phyloP scores from a whole-genome alignment of 225 moss, liverwort and hornwort species.

The Climacium dendroides region DNA sequence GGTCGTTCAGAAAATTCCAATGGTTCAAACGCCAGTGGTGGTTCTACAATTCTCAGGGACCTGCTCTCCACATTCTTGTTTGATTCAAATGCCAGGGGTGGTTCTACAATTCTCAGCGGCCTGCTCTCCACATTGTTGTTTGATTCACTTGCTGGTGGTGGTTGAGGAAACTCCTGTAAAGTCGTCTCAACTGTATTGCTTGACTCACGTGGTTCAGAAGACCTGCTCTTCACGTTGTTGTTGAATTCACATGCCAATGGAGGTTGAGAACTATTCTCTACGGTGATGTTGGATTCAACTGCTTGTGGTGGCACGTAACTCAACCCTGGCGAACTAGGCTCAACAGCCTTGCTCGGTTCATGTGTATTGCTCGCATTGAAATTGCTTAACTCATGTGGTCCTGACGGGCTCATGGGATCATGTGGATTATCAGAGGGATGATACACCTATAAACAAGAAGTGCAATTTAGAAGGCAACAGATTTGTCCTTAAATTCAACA shows the following conservation, averaged over 20 bases:
- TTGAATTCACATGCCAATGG: neutral
- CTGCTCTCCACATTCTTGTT: neutral
- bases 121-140: neutral
- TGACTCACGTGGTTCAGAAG: neutral
- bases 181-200: neutral
- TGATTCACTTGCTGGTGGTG: neutral
- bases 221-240: neutral
- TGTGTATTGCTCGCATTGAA: neutral
- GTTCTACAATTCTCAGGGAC: neutral
- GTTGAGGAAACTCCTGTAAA: neutral
- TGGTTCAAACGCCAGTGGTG: neutral
- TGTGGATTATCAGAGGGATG: neutral
- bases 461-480: neutral
- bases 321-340: neutral
- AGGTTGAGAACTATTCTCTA: neutral
- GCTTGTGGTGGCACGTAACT: neutral
- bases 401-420: neutral
- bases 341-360: neutral
- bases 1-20: neutral
- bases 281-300: neutral
- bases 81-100: neutral
- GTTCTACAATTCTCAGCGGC: neutral
- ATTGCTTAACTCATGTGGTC: neutral
- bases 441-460: neutral
- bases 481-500: neutral